Percentiles rank a stretch among this genome's conserved stretches.
Evolutionary conservation across 2,329 filamentous ascomycete species (phyloP).

Genomic region (Ophiosphaerella herpotricha): DNA sequence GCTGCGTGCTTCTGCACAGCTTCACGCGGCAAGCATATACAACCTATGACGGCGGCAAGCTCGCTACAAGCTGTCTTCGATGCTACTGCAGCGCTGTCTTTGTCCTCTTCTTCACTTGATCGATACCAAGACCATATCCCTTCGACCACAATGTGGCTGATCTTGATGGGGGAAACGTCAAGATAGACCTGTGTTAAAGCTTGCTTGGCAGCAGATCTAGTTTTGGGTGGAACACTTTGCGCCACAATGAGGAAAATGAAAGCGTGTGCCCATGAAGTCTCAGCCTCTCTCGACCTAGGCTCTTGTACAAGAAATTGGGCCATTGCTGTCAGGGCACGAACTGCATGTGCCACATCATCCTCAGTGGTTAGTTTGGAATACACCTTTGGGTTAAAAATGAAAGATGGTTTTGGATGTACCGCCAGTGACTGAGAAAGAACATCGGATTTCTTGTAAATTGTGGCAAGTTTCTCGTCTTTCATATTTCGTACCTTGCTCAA

Average conservation of each 20-base stretch:
- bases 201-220: slow-evolving; percentile 67
- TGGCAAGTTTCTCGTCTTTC: slow-evolving; percentile 60
- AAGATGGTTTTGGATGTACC: slow-evolving; percentile 80
- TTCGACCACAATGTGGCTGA: slow-evolving; percentile 67
- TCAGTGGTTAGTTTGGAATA: slow-evolving; percentile 77
- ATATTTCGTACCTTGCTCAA: slow-evolving; percentile 59
- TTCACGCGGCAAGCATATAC: slow-evolving; percentile 66
- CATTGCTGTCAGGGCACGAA: slow-evolving; percentile 69
- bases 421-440: slow-evolving; percentile 69
- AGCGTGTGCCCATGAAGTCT: slow-evolving; percentile 78
- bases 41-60: slow-evolving; percentile 64
- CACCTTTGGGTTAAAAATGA: slow-evolving; percentile 80
- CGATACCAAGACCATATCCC: slow-evolving; percentile 83
- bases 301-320: slow-evolving; percentile 60
- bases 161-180: slow-evolving; percentile 56
- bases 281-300: slow-evolving; percentile 51
- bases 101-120: slow-evolving; percentile 70
- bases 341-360: slow-evolving; percentile 79
- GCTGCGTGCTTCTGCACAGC: slow-evolving; percentile 53
- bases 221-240: slow-evolving; percentile 61
- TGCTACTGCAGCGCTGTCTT: slow-evolving; percentile 71
- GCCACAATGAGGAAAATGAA: slow-evolving; percentile 79
- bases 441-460: slow-evolving; percentile 65
- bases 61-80: slow-evolving; percentile 68
- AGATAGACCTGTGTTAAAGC: slow-evolving; percentile 69